A percentile compares a stretch with the other conserved stretches of the same genome.
These are phyloP conservation scores for Plicaturopsis crispa DNA, from an alignment of 768 basidiomycete species.

Conservation along the genomic window DNA sequence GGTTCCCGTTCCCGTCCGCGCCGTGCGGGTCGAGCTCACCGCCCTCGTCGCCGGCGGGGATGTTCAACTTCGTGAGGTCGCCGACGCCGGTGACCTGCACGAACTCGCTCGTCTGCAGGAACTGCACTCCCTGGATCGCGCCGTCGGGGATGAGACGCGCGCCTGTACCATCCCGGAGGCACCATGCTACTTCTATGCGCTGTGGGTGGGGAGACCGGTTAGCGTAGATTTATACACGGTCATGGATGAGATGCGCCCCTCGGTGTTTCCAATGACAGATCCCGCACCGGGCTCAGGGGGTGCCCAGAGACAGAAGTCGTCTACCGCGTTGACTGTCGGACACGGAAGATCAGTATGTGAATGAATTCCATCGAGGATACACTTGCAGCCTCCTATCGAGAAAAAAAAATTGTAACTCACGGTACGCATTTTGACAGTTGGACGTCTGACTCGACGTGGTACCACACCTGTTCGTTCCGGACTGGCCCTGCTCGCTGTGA, in stretches of 20 bases:
- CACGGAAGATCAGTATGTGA: too few relatives aligned
- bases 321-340: slow-evolving; percentile 39
- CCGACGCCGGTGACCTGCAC: slow-evolving; percentile 54
- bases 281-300: slow-evolving; percentile 30
- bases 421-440: slow-evolving; percentile 40
- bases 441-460: slow-evolving; percentile 31
- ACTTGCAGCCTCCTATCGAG: too few relatives aligned
- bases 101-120: slow-evolving; percentile 52
- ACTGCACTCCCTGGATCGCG: slow-evolving; percentile 37
- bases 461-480: slow-evolving; percentile 43
- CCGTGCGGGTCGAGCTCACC: slow-evolving; percentile 54
- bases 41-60: slow-evolving; percentile 41
- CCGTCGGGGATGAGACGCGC: slow-evolving; percentile 50
- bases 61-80: slow-evolving; percentile 52
- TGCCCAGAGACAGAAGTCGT: slow-evolving; percentile 45
- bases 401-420: not conserved
- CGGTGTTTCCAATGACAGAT: slow-evolving; percentile 35
- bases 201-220: too few relatives aligned
- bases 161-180: slow-evolving; percentile 37
- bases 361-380: too few relatives aligned
- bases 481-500: slow-evolving; percentile 41
- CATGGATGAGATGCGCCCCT: slow-evolving; percentile 28
- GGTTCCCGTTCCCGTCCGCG: slow-evolving; percentile 37
- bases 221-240: too few relatives aligned
- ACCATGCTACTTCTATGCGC: slow-evolving; percentile 49